Conservation (phyloP, 108 stramenopile genomes). For the Nannochloropsis granulata region DNA sequence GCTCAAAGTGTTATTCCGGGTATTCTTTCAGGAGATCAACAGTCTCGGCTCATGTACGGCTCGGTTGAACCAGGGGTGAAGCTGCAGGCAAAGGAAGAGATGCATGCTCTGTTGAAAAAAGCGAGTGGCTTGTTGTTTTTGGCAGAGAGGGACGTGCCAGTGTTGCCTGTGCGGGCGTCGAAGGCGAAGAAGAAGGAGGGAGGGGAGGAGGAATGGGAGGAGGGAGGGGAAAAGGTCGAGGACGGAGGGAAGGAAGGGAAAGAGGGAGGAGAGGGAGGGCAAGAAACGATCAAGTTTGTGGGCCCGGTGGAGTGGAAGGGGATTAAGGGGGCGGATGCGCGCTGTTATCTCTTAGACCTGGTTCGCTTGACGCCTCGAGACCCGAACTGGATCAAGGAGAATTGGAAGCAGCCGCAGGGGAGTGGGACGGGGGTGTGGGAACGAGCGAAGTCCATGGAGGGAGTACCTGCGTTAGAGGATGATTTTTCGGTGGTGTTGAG, state of each 20-base stretch:
- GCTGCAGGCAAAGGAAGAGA: slow-evolving; percentile 50
- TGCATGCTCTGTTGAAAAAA: slow-evolving; percentile 48
- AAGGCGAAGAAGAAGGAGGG: not conserved
- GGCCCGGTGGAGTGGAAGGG: slow-evolving; percentile 80
- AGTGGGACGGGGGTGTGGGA: not conserved
- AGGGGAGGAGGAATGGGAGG: not conserved
- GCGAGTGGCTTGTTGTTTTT: slow-evolving; percentile 3
- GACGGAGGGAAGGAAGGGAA: not conserved
- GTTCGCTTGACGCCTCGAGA: slow-evolving; percentile 78
- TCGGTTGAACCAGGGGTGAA: slow-evolving; percentile 61
- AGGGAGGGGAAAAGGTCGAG: not conserved
- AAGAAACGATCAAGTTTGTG: slow-evolving; percentile 39
- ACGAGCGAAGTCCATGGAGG: not conserved
- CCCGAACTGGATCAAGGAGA: slow-evolving; percentile 66
- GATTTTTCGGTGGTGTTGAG: slow-evolving; percentile 52
- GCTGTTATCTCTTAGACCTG: slow-evolving; percentile 77
- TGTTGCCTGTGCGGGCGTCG: slow-evolving; percentile 7
- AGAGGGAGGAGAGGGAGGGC: not conserved
- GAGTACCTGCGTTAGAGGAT: not conserved
- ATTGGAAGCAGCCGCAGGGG: not conserved
- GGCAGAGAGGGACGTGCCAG: slow-evolving; percentile 14
- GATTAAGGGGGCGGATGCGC: slow-evolving; percentile 67
- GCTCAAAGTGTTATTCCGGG: slow-evolving; percentile 57
- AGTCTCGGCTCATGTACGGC: slow-evolving; percentile 64
- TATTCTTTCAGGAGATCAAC: slow-evolving; percentile 66